These are phyloP conservation scores for Monascus purpureus DNA, from an alignment of 495 filamentous ascomycete species.

Conservation along the genomic window DNA sequence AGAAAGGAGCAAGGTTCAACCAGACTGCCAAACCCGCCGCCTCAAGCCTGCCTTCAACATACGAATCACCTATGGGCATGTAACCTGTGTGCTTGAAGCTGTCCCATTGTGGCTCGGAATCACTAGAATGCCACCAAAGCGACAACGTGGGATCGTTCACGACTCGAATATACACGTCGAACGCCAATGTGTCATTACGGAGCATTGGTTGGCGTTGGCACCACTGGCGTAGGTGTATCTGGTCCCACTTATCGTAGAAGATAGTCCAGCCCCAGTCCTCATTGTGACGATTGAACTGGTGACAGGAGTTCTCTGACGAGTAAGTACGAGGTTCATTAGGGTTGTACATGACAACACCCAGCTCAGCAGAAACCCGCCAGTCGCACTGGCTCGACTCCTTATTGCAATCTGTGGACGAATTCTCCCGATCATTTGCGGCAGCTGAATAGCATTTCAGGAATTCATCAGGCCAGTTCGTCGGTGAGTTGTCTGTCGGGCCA, in stretches of 20 bases:
- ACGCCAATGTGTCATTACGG: constrained; percentile 48
- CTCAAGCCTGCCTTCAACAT: constrained; percentile 35
- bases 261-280: constrained; percentile 57
- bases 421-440: constrained; percentile 1
- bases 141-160: constrained; percentile 46
- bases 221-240: constrained; percentile 42
- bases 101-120: constrained; percentile 64
- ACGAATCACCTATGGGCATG: constrained; percentile 33
- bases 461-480: constrained; percentile 16
- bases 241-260: constrained; percentile 47
- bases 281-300: constrained; percentile 44
- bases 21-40: constrained; percentile 41
- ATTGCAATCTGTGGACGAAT: constrained; percentile 5
- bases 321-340: constrained; percentile 49
- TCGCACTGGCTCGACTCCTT: neutral
- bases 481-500: constrained; percentile 11
- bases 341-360: constrained; percentile 52
- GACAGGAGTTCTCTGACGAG: constrained; percentile 40
- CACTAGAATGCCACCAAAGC: constrained; percentile 47
- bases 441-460: constrained; percentile 19
- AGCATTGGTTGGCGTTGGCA: constrained; percentile 48
- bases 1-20: constrained; percentile 45
- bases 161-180: constrained; percentile 50
- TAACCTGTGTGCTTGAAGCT: constrained; percentile 49
- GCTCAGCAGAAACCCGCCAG: constrained; percentile 46